Evolutionary conservation across 2,329 filamentous ascomycete genomes (phyloP), one percentile per base, ranked within the genome.

Genomic region (Pseudocercospora fuligena): DNA sequence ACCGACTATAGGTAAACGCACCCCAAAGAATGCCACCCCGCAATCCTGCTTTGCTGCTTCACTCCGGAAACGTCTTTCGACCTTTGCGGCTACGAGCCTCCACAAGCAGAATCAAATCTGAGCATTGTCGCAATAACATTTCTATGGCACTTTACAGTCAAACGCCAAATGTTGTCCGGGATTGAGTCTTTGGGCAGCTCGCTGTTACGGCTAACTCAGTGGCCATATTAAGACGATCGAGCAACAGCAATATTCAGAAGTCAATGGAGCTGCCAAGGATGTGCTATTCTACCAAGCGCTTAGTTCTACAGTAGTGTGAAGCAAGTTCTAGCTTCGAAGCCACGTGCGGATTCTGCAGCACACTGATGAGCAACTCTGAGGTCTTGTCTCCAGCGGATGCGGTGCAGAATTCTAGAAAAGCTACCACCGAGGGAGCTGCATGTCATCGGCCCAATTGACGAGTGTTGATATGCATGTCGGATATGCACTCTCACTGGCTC

Each of bases 401-500:
- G 46, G 25, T 27, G 25, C 25, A 16, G 51, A 56, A 12, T 31
- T 27, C 51, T 21, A 27, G 51, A 56, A 56, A 23, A 51, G 19
- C 9, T 51, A 5, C 3, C 47, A 14, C 47, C 51, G 23, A 33
- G 16, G 25, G 12, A 56, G 23, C n/a, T n/a, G 12, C 33, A 29
- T 56, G 25, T 7, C 27, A 56, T 56, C 6, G 25, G 21, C n/a
- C 23, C 51, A 31, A n/a, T 31, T 33, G 25, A n/a, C 25, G 27
- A 27, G 12, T 16, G 12, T 56, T 27, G 27, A 56, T 31, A 11
- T 56, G 51, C 51, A 31, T 56, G 23, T 31, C 16, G 51, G 14
- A 54, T 31, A 56, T 56, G 51, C 51, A 56, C 16, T n/a, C 51
- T 56, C 23, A 56, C 23, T 56, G 23, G 21, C 25, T n/a, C 51